Conservation (phyloP, 176 grass and related monocot genomes). For the Aegilops speltoides region DNA sequence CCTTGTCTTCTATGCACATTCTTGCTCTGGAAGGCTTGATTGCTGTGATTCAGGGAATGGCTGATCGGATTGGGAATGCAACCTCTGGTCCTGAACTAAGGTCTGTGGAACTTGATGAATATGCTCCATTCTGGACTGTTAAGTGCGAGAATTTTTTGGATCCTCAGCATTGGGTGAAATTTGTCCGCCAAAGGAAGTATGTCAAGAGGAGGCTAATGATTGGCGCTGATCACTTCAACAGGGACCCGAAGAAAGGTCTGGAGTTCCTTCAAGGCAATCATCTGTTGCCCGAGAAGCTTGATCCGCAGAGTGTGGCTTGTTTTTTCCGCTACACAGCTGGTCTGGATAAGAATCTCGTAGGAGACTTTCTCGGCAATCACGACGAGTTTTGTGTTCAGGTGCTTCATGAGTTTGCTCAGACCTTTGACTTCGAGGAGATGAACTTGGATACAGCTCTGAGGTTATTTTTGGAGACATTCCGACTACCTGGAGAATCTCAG, state of each 20-base stretch:
- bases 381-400: slow-evolving; percentile 99
- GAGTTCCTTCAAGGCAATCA: slow-evolving; percentile 99
- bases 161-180: slow-evolving; percentile 90
- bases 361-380: slow-evolving; percentile 98
- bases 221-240: slow-evolving; percentile 97
- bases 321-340: slow-evolving; percentile 94
- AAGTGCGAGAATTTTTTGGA: slow-evolving; percentile 88
- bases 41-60: slow-evolving; percentile 90
- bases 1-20: slow-evolving; percentile 88
- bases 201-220: slow-evolving; percentile 92
- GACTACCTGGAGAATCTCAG: slow-evolving; percentile 94
- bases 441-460: slow-evolving; percentile 93
- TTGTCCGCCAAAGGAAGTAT: slow-evolving; percentile 89
- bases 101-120: slow-evolving; percentile 74
- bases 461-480: slow-evolving; percentile 92
- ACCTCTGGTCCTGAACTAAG: slow-evolving; percentile 54
- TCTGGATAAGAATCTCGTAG: slow-evolving; percentile 96
- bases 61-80: slow-evolving; percentile 71
- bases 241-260: slow-evolving; percentile 97
- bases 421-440: slow-evolving; percentile 94
- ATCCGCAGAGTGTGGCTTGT: slow-evolving; percentile 96
- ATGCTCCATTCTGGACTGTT: slow-evolving; percentile 87
- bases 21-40: slow-evolving; percentile 96
- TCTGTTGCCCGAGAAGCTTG: slow-evolving; percentile 95
- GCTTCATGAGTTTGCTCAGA: slow-evolving; percentile 91